phyloP scores from a whole-genome alignment of 768 basidiomycete genomes.

The Nidularia sp. region DNA sequence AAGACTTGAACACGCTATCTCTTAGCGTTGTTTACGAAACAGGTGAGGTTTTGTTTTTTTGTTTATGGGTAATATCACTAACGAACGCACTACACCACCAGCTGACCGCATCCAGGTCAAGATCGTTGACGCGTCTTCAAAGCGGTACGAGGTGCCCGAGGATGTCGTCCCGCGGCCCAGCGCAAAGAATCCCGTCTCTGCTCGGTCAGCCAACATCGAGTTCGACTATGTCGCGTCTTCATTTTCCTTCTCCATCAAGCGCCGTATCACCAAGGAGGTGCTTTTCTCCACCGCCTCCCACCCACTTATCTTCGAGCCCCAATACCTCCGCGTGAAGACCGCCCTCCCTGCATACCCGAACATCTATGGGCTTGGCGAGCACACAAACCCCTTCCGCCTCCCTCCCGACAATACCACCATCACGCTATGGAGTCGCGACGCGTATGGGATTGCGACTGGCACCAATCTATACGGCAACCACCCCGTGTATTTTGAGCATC shows the following conservation, averaged over 20 bases:
- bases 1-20: slow-evolving; percentile 42
- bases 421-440: slow-evolving; percentile 65
- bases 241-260: slow-evolving; percentile 57
- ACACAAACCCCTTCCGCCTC: slow-evolving; percentile 63
- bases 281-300: slow-evolving; percentile 60
- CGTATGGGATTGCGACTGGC: slow-evolving; percentile 50
- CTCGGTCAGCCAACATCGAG: slow-evolving; percentile 36
- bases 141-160: slow-evolving; percentile 63
- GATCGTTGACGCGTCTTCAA: slow-evolving; percentile 44
- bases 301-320: slow-evolving; percentile 70
- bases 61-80: too few relatives aligned
- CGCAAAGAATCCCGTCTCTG: slow-evolving; percentile 16
- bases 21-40: slow-evolving; percentile 59
- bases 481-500: slow-evolving; percentile 70
- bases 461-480: slow-evolving; percentile 73
- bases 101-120: slow-evolving; percentile 61
- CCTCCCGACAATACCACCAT: slow-evolving; percentile 39
- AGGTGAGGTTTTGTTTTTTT: slow-evolving; percentile 22
- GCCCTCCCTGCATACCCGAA: slow-evolving; percentile 55
- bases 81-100: slow-evolving; percentile 12
- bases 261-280: slow-evolving; percentile 43
- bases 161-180: slow-evolving; percentile 55
- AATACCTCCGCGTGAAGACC: slow-evolving; percentile 73
- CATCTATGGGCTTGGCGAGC: slow-evolving; percentile 78
- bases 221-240: slow-evolving; percentile 60